Evolutionary conservation across 495 filamentous ascomycete genomes (phyloP).

Genomic region (Paragyromitra xinjiangensis): DNA sequence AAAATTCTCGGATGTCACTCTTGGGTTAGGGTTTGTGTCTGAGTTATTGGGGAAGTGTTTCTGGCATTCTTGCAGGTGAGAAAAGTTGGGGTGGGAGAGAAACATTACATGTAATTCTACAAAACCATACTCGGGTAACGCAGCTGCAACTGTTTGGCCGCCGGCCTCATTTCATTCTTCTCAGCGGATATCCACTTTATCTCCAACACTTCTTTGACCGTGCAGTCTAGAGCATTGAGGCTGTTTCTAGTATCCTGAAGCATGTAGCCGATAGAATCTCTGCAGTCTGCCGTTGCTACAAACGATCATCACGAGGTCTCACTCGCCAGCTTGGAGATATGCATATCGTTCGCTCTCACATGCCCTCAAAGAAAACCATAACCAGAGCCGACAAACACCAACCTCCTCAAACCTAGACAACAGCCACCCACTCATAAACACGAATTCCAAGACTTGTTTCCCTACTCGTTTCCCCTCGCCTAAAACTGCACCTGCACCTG

Average conservation of each 20-base stretch:
- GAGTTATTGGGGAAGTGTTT: not conserved
- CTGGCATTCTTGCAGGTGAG: no score
- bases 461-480: not conserved
- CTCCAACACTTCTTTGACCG: no score
- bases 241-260: not conserved
- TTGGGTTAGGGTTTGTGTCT: not conserved
- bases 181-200: no score
- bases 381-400: not conserved
- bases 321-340: not conserved
- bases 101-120: no score
- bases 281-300: not conserved
- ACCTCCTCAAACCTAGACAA: not conserved
- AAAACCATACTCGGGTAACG: no score
- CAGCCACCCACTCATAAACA: not conserved
- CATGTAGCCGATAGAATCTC: not conserved
- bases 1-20: not conserved
- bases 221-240: not conserved
- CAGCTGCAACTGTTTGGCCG: no score
- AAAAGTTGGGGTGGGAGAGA: no score
- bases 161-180: no score
- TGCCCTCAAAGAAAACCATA: not conserved
- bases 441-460: not conserved
- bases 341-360: not conserved
- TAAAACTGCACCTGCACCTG: not conserved
- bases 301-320: not conserved